phyloP scores from a whole-genome alignment of 2,329 filamentous ascomycete species.

The Trichoderma sp. region DNA sequence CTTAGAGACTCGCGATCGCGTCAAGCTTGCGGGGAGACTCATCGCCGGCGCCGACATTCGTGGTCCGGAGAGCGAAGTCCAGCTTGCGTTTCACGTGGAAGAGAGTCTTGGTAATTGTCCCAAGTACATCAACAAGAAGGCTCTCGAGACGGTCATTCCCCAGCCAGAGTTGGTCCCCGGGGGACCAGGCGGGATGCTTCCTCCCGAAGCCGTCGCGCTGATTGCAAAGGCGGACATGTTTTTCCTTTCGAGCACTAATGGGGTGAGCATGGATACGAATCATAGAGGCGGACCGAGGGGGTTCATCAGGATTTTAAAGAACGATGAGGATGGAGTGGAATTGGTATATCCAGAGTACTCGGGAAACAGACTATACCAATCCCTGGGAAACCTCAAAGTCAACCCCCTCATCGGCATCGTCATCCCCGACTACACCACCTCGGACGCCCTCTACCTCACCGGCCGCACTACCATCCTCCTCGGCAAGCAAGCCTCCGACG shows the following conservation, averaged over 20 bases:
- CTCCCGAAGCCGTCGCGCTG: constrained; percentile 58
- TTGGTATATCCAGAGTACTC: constrained; percentile 82
- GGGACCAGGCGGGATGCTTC: constrained; percentile 46
- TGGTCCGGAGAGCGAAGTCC: constrained; percentile 42
- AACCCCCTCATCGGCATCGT: constrained; percentile 70
- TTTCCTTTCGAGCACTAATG: constrained; percentile 71
- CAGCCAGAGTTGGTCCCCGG: constrained; percentile 53
- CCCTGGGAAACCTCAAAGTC: constrained; percentile 72
- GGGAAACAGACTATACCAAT: constrained; percentile 82
- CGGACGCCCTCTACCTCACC: constrained; percentile 73
- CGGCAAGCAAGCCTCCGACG: constrained; percentile 60
- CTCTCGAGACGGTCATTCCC: constrained; percentile 53
- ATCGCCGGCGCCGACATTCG: constrained; percentile 60
- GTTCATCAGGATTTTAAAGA: constrained; percentile 69
- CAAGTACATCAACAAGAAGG: constrained; percentile 81
- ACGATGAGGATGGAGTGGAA: constrained; percentile 50
- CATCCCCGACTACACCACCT: constrained; percentile 73
- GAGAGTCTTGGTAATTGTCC: constrained; percentile 82
- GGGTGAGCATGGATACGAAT: constrained; percentile 78
- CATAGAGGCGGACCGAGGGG: constrained; percentile 74
- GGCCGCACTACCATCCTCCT: constrained; percentile 68
- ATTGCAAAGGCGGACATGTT: constrained; percentile 70
- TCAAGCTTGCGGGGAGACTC: constrained; percentile 74
- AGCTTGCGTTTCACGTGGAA: constrained; percentile 68
- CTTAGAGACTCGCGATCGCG: constrained; percentile 57